Evolutionary conservation across 768 basidiomycete genomes (phyloP).

Genomic region (Russula abietina): DNA sequence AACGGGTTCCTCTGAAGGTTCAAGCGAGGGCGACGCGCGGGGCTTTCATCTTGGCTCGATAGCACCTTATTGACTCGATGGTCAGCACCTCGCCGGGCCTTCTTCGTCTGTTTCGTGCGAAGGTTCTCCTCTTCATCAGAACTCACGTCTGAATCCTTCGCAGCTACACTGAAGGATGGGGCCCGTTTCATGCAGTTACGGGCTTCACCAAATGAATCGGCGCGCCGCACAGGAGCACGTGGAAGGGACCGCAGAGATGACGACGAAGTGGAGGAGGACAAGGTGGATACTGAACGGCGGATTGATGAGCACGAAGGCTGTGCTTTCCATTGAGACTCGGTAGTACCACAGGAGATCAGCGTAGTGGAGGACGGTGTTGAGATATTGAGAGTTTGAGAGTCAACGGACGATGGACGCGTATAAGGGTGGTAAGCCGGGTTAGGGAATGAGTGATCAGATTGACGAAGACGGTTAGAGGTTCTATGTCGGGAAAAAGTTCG

Average conservation of each 20-base stretch:
- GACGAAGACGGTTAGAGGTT: slow-evolving; percentile 24
- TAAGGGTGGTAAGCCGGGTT: slow-evolving; percentile 49
- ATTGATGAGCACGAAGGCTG: slow-evolving; percentile 15
- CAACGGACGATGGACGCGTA: slow-evolving; percentile 51
- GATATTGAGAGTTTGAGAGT: slow-evolving; percentile 33
- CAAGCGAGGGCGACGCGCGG: slow-evolving; percentile 13
- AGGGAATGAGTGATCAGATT: slow-evolving; percentile 48
- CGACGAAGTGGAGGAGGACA: slow-evolving; percentile 23
- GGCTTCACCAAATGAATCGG: slow-evolving; percentile 18
- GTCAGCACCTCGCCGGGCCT: slow-evolving; percentile 18
- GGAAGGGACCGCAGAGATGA: slow-evolving; percentile 21
- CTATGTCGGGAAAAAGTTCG: slow-evolving; percentile 13
- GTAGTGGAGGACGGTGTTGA: slow-evolving; percentile 27
- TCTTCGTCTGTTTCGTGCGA: slow-evolving; percentile 22
- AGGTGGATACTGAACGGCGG: slow-evolving; percentile 16
- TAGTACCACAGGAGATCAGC: slow-evolving; percentile 17
- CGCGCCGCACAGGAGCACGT: slow-evolving; percentile 9
- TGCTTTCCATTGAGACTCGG: slow-evolving; percentile 13
- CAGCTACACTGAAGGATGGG: slow-evolving; percentile 20
- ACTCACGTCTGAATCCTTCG: slow-evolving; percentile 12
- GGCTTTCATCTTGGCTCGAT: slow-evolving; percentile 8
- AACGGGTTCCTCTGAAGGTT: slow-evolving; percentile 21
- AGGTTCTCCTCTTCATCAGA: slow-evolving; percentile 22
- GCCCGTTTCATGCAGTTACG: slow-evolving; percentile 24
- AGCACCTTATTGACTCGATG: slow-evolving; percentile 4